phyloP scores from a whole-genome alignment of 2,329 filamentous ascomycete species.

The Septoria linicola region DNA sequence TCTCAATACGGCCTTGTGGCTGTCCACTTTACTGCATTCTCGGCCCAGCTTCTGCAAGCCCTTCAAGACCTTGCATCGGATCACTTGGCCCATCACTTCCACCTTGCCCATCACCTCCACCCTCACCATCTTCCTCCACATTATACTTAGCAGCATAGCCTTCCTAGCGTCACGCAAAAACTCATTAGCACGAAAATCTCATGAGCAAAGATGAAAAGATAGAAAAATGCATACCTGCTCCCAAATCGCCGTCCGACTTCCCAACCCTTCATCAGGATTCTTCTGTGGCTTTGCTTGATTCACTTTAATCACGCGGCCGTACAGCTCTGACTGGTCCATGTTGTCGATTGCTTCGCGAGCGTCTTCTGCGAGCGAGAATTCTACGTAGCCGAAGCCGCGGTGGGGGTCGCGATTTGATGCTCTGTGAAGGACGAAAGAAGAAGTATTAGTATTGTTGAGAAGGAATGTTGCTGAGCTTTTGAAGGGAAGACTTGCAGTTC shows the following conservation, averaged over 20 bases:
- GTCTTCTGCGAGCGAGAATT: constrained; percentile 83
- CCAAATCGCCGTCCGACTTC: constrained; percentile 93
- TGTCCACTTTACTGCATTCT: constrained; percentile 74
- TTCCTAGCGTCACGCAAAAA: constrained; percentile 59
- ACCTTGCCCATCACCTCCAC: constrained; percentile 50
- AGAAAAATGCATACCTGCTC: constrained; percentile 70
- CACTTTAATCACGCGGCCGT: constrained; percentile 87
- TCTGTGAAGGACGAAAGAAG: too few relatives aligned
- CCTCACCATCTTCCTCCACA: constrained; percentile 76
- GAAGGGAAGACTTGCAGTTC: constrained; percentile 60
- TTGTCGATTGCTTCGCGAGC: constrained; percentile 96
- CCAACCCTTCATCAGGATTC: constrained; percentile 79
- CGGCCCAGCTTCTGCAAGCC: constrained; percentile 89
- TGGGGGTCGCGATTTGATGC: constrained; percentile 74
- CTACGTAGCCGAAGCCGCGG: constrained; percentile 93
- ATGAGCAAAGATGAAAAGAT: constrained; percentile 14
- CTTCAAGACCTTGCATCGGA: constrained; percentile 88
- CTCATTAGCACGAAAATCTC: constrained; percentile 5
- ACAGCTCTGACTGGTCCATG: constrained; percentile 96
- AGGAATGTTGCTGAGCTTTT: too few relatives aligned
- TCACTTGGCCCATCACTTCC: constrained; percentile 45
- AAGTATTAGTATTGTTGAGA: too few relatives aligned
- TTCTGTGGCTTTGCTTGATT: constrained; percentile 90
- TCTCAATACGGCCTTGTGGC: neutral
- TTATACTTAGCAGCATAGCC: constrained; percentile 88